phyloP scores from a whole-genome alignment of 208 protist genomes.

The Crithidia sp. region DNA sequence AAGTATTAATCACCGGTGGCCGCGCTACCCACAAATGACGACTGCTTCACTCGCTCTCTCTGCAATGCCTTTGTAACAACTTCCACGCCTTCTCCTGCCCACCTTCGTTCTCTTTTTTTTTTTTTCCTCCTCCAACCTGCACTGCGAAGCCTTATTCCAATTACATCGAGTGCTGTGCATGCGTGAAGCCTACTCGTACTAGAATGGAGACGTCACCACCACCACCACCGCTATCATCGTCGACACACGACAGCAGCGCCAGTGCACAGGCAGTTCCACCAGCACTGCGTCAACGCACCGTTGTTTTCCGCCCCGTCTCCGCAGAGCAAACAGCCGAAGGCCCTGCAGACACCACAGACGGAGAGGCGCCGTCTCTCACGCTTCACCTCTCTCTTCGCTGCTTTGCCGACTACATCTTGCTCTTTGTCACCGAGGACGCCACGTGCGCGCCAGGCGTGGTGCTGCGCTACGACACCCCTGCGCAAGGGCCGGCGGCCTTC shows the following conservation, averaged over 20 bases:
- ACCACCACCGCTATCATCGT: too few relatives aligned
- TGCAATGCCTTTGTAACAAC: too few relatives aligned
- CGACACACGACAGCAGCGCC: neutral
- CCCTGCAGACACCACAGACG: too few relatives aligned
- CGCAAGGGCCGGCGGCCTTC: slow-evolving; percentile 21
- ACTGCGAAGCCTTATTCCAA: neutral
- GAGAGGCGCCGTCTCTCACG: neutral
- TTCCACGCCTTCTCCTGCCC: neutral
- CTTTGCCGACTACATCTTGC: slow-evolving; percentile 69
- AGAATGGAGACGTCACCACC: too few relatives aligned
- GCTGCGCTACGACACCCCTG: slow-evolving; percentile 50
- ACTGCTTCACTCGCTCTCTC: too few relatives aligned
- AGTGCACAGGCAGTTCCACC: slow-evolving; percentile 23
- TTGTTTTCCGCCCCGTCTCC: slow-evolving; percentile 15
- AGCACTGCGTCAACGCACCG: slow-evolving; percentile 24
- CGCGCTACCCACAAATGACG: too few relatives aligned
- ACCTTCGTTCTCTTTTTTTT: slow-evolving; percentile 19
- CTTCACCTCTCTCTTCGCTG: slow-evolving; percentile 71
- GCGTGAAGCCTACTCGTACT: too few relatives aligned
- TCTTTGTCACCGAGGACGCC: slow-evolving; percentile 76
- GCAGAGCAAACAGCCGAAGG: neutral
- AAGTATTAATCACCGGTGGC: too few relatives aligned
- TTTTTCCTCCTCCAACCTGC: slow-evolving; percentile 1
- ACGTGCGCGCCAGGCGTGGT: slow-evolving; percentile 73
- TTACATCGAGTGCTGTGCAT: too few relatives aligned